Evolutionary conservation across 768 basidiomycete species (phyloP).

Genomic region (Pholiota conissans): DNA sequence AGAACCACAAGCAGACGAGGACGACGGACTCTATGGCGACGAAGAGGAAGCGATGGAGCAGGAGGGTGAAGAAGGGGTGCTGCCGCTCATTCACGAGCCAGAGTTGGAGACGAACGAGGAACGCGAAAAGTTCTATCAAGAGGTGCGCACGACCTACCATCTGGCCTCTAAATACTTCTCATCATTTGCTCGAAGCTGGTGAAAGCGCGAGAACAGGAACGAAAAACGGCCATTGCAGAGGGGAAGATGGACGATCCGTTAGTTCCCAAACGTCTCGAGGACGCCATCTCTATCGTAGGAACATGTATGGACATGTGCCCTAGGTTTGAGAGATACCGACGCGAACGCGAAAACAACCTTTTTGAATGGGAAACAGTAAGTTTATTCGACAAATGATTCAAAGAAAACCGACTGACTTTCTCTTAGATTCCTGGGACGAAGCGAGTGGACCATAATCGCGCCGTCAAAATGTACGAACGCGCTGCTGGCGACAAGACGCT

Average conservation of each 20-base stretch:
- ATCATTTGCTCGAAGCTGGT: slow-evolving; percentile 50
- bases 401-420: slow-evolving; percentile 40
- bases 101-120: slow-evolving; percentile 61
- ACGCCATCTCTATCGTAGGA: slow-evolving; percentile 91
- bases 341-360: slow-evolving; percentile 87
- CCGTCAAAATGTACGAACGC: slow-evolving; percentile 94
- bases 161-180: slow-evolving; percentile 21
- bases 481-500: slow-evolving; percentile 90
- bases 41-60: slow-evolving; percentile 29
- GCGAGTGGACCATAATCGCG: slow-evolving; percentile 79
- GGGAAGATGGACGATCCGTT: slow-evolving; percentile 89
- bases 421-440: slow-evolving; percentile 77
- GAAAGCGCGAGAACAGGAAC: slow-evolving; percentile 70
- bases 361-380: slow-evolving; percentile 84
- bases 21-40: slow-evolving; percentile 27
- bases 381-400: slow-evolving; percentile 29
- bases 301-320: slow-evolving; percentile 96
- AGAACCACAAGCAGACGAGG: slow-evolving; percentile 35
- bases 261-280: slow-evolving; percentile 76
- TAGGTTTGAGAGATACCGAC: slow-evolving; percentile 86
- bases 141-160: slow-evolving; percentile 47
- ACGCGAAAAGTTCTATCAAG: slow-evolving; percentile 68
- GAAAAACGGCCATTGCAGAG: slow-evolving; percentile 71
- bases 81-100: slow-evolving; percentile 43
- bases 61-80: slow-evolving; percentile 21